Evolutionary conservation across 129 eudicot genomes (phyloP).

Genomic region (Tanacetum coccineum): DNA sequence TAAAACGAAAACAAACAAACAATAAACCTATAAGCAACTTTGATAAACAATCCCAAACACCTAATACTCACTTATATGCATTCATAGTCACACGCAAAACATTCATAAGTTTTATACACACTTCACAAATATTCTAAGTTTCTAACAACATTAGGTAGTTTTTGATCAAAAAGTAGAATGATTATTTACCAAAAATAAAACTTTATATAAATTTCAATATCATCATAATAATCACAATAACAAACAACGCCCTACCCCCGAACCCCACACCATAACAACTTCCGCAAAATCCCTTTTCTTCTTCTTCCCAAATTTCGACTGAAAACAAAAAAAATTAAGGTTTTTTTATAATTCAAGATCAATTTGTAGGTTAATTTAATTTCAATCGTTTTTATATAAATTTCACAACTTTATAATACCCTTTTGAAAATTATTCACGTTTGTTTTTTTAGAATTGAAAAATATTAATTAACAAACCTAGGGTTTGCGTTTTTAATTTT

Average conservation of each 20-base stretch:
- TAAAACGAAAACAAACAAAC: no score
- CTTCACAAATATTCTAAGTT: not conserved
- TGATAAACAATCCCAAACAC: no score
- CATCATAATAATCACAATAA: slow-evolving; percentile 13
- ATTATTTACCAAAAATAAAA: slow-evolving; percentile 16
- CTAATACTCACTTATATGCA: no score
- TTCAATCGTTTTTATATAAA: not conserved
- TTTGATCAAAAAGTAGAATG: slow-evolving; percentile 19
- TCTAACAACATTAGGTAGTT: not conserved
- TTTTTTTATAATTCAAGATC: slow-evolving; percentile 14
- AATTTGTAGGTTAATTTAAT: slow-evolving; percentile 6
- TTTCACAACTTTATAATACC: not conserved
- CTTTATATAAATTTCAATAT: slow-evolving; percentile 4
- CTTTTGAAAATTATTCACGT: slow-evolving; percentile 5
- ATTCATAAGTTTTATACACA: no score
- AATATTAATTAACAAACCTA: slow-evolving; percentile 14
- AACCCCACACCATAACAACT: not conserved
- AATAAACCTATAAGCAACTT: no score
- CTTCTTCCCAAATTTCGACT: not conserved
- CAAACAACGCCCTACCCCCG: slow-evolving; percentile 11
- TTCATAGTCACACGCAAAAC: no score
- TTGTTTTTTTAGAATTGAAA: slow-evolving; percentile 10
- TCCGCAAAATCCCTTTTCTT: not conserved
- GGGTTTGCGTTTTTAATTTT: slow-evolving; percentile 1
- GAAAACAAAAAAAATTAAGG: slow-evolving; percentile 16